Conservation (phyloP, 2,329 filamentous ascomycete species). For the Diaporthe sp. region DNA sequence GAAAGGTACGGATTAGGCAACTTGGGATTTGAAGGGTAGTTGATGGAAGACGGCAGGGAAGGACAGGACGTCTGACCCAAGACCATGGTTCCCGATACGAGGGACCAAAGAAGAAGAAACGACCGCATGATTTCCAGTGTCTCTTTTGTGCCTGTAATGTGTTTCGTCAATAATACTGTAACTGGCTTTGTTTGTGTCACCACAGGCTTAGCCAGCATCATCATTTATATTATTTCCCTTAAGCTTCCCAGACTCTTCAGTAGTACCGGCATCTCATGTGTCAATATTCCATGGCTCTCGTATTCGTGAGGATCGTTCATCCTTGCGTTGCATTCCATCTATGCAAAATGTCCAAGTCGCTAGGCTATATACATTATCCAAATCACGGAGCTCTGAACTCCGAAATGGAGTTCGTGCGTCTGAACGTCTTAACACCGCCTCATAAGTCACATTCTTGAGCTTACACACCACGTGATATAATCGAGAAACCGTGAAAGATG, state of each 20-base stretch:
- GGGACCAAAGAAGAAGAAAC: not conserved
- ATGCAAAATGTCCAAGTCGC: not conserved
- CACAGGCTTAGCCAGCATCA: not conserved
- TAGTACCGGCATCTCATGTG: no score
- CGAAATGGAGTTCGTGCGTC: no score
- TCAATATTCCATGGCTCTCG: not conserved
- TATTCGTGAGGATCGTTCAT: not conserved
- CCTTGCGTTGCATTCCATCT: not conserved
- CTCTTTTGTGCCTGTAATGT: not conserved
- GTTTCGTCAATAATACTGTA: not conserved
- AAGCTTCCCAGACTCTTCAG: no score
- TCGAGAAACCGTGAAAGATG: no score
- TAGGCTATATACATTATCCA: not conserved
- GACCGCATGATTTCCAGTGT: not conserved
- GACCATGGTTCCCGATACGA: not conserved
- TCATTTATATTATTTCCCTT: not conserved
- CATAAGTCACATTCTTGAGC: no score
- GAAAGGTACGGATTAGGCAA: conserved; percentile 56
- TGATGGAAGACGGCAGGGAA: not conserved
- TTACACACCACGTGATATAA: no score
- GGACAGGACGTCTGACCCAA: not conserved
- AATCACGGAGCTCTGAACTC: not conserved
- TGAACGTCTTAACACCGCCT: no score
- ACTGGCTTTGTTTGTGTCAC: not conserved
- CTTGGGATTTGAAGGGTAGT: not conserved